phyloP scores from a whole-genome alignment of 805 yeast genomes.

The Kluyveromyces nonfermentans region DNA sequence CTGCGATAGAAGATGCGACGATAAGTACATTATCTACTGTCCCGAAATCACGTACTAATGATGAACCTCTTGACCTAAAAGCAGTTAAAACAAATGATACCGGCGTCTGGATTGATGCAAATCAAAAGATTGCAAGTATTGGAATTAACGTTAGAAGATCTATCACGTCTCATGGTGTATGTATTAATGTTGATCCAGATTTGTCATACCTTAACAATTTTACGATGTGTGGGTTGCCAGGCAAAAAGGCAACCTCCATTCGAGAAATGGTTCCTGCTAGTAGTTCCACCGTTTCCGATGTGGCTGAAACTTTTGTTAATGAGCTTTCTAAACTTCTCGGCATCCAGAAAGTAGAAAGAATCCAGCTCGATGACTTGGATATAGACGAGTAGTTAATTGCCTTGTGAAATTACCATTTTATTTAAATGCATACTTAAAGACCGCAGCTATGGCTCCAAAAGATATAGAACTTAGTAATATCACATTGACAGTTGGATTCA shows the following conservation, averaged over 20 bases:
- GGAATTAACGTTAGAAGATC: conserved; percentile 82
- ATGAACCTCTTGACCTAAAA: conserved; percentile 12
- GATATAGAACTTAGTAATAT: conserved; percentile 8
- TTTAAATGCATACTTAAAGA: conserved; percentile 8
- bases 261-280: conserved; percentile 22
- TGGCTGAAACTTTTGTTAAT: conserved; percentile 37
- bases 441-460: conserved; percentile 8
- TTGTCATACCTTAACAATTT: conserved; percentile 59
- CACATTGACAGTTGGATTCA: conserved; percentile 1
- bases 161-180: conserved; percentile 83
- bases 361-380: conserved; percentile 28
- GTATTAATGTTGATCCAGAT: conserved; percentile 70
- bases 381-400: conserved; percentile 4
- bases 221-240: conserved; percentile 79
- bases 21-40: conserved; percentile 35
- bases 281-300: conserved; percentile 24
- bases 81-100: conserved; percentile 54
- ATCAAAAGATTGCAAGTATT: conserved; percentile 71
- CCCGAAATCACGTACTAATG: conserved; percentile 5
- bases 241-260: conserved; percentile 48
- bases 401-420: neutral
- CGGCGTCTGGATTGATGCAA: conserved; percentile 72
- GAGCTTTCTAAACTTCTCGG: conserved; percentile 35
- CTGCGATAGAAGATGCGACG: conserved; percentile 49
- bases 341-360: conserved; percentile 30